Percentiles rank a stretch among this genome's conserved stretches.
These are phyloP conservation scores for Insectozyma bohioensis DNA, from an alignment of 1,139 yeast genomes.

Conservation along the genomic window DNA sequence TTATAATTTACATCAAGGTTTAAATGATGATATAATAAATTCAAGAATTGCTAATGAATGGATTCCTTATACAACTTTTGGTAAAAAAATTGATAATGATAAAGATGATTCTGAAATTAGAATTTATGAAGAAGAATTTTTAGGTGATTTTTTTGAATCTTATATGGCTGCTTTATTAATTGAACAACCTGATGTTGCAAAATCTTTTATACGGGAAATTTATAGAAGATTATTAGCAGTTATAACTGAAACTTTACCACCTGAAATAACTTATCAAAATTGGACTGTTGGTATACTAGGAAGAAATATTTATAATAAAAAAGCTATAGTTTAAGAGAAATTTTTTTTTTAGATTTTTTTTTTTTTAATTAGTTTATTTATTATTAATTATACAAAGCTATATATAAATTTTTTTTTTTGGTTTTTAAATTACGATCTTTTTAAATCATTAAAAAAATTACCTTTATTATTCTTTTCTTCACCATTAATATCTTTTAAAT, in stretches of 20 bases:
- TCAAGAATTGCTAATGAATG: slow-evolving; percentile 20
- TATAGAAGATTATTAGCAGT: slow-evolving; percentile 30
- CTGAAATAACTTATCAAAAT: slow-evolving; percentile 17
- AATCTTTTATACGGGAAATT: slow-evolving; percentile 32
- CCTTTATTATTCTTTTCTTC: slow-evolving; percentile 12
- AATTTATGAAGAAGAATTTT: slow-evolving; percentile 42
- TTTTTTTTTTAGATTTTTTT: not conserved
- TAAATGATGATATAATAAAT: slow-evolving; percentile 30
- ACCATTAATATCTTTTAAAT: slow-evolving; percentile 8
- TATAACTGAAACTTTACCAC: slow-evolving; percentile 17
- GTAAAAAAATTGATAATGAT: slow-evolving; percentile 17
- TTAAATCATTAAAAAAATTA: too few species aligned
- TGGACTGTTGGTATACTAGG: slow-evolving; percentile 19
- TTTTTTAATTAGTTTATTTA: not conserved
- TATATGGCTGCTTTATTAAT: slow-evolving; percentile 45
- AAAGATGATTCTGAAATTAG: slow-evolving; percentile 22
- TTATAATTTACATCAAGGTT: slow-evolving; percentile 36
- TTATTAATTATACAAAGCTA: slow-evolving; percentile 7
- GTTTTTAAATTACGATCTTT: too few species aligned
- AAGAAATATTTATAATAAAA: slow-evolving; percentile 14
- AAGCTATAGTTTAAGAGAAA: slow-evolving; percentile 4
- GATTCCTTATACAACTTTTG: slow-evolving; percentile 23
- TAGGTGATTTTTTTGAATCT: slow-evolving; percentile 46
- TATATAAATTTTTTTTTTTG: slow-evolving; percentile 15
- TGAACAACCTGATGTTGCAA: slow-evolving; percentile 41